These are phyloP conservation scores for Bremia lactucae DNA, from an alignment of 352 stramenopile genomes.

Conservation along the genomic window DNA sequence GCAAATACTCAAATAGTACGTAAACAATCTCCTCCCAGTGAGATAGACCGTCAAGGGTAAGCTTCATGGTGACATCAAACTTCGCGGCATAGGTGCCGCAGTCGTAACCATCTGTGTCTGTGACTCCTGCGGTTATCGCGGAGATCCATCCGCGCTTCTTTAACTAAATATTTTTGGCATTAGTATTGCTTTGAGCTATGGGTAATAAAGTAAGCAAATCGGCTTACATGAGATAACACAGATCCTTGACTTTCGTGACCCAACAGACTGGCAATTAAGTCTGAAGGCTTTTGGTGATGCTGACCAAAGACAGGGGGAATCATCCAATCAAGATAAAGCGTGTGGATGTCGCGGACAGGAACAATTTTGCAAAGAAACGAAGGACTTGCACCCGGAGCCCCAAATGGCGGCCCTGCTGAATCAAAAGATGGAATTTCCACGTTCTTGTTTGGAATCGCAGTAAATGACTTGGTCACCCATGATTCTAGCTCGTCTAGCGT, in stretches of 20 bases:
- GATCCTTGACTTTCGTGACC: conserved; percentile 80
- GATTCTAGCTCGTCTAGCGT: conserved; percentile 54
- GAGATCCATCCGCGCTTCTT: conserved; percentile 73
- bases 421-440: conserved; percentile 34
- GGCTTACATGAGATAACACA: conserved; percentile 59
- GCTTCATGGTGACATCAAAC: conserved; percentile 68
- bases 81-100: conserved; percentile 51
- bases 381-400: conserved; percentile 20
- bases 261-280: conserved; percentile 71
- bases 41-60: conserved; percentile 47
- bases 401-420: conserved; percentile 38
- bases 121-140: conserved; percentile 58
- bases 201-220: background rate
- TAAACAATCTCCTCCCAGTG: conserved; percentile 53
- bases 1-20: conserved; percentile 58
- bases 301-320: conserved; percentile 55
- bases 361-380: conserved; percentile 57
- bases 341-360: conserved; percentile 70
- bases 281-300: conserved; percentile 64
- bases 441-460: conserved; percentile 45
- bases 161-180: too few species aligned
- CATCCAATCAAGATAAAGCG: conserved; percentile 68
- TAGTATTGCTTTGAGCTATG: too few species aligned
- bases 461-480: conserved; percentile 56
- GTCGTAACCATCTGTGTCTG: conserved; percentile 62